Evolutionary conservation across 2,329 filamentous ascomycete species (phyloP), one percentile per base, ranked within the genome.

Genomic region (Colletotrichum sp.): DNA sequence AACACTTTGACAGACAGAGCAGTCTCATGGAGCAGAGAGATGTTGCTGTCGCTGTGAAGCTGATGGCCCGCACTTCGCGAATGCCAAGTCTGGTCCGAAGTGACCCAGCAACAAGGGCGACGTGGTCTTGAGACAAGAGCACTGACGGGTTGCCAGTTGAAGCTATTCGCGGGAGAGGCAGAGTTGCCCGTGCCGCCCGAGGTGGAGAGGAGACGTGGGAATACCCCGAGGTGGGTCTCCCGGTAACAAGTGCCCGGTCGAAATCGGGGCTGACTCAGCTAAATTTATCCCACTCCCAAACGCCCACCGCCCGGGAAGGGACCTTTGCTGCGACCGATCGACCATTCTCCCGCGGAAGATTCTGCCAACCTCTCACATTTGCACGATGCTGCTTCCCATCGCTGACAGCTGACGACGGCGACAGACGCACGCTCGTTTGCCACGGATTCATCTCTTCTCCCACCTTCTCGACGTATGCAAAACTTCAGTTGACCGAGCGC

Each of bases 331-430:
- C 39, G 12, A 18, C 28, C 36, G 10, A 16, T 15, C 28, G 8
- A n/a, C 22, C 28, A 26, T 64, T 71, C 36, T 59, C 6, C 52
- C 52, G 34, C 36, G 34, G 34, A 30, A 28, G 0, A 16, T 52
- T 52, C 36, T 62, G 57, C 67, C 26, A 18, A 48, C 44, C 18
- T 4, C 44, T 22, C 10, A 13, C 44, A 7, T 22, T 48, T 13
- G n/a, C 44, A 48, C 44, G 44, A 48, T 7, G 5, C 10, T 13
- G 10, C 13, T 24, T 30, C 80, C 84, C 6, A n/a, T 39, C n/a
- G n/a, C 59, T n/a, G n/a, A 32, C 59, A 15, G 12, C 48, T 75
- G 30, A 52, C 22, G 67, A 34, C 34, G 15, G n/a, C 12, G 13
- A 8, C 22, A 36, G 22, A 8, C 24, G 44, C 44, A 22, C 6